Evolutionary conservation across 306 rosid species (phyloP).

Genomic region (Pachyrhizus erosus): DNA sequence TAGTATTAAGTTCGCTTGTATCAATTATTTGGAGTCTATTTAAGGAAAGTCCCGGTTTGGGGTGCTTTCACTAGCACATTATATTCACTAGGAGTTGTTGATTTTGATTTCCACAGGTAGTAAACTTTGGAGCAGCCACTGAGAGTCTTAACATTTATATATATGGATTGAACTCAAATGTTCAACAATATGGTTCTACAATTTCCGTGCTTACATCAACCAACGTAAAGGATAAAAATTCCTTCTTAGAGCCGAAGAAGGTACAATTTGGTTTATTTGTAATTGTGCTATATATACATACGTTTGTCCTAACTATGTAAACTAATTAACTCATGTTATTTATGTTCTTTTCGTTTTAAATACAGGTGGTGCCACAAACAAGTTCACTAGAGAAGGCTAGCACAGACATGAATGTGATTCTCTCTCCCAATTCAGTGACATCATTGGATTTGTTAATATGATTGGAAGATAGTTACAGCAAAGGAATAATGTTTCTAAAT

Average conservation of each 20-base stretch:
- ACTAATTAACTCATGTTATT: not conserved
- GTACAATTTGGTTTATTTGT: conserved; percentile 32
- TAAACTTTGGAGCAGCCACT: conserved; percentile 57
- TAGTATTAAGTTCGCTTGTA: too few species aligned
- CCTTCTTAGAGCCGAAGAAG: conserved; percentile 67
- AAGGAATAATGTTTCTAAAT: too few species aligned
- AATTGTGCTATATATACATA: not conserved
- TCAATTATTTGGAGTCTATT: too few species aligned
- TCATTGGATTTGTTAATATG: conserved; percentile 48
- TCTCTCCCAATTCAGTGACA: conserved; percentile 59
- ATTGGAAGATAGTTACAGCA: not conserved
- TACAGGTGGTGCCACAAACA: conserved; percentile 54
- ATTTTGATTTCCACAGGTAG: conserved; percentile 53
- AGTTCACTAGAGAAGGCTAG: conserved; percentile 43
- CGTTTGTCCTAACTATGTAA: not conserved
- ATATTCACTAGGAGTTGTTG: not conserved
- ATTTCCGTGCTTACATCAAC: conserved; percentile 60
- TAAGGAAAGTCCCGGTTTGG: too few species aligned
- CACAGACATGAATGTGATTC: conserved; percentile 40
- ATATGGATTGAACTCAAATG: conserved; percentile 49
- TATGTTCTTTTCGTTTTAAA: not conserved
- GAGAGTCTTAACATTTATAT: conserved; percentile 56
- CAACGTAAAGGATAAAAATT: conserved; percentile 68
- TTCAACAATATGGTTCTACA: conserved; percentile 42
- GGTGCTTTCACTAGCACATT: not conserved